A percentile compares a stretch with the other conserved stretches of the same genome.
These are phyloP conservation scores for Picochlorum sp. DNA, from an alignment of 139 green algal species.

Conservation along the genomic window DNA sequence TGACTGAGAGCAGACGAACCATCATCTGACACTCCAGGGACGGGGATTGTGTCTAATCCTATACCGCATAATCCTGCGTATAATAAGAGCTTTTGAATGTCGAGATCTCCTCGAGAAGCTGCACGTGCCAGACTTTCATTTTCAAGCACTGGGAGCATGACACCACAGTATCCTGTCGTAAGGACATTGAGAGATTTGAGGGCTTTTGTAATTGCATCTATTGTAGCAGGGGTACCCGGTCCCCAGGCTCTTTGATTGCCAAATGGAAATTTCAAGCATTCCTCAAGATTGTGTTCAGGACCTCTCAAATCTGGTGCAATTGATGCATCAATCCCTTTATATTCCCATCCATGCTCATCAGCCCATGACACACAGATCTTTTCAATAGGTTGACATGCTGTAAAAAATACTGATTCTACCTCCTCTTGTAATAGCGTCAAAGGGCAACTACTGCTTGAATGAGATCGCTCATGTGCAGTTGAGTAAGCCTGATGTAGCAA, in stretches of 20 bases:
- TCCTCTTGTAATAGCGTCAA: not conserved
- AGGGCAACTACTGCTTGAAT: not conserved
- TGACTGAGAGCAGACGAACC: too few species aligned
- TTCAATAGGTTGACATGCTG: conserved; percentile 6
- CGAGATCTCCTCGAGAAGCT: conserved; percentile 14
- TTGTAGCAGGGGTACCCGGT: conserved; percentile 33
- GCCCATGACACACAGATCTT: conserved; percentile 2
- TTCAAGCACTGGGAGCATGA: conserved; percentile 52
- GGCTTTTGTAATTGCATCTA: conserved; percentile 27
- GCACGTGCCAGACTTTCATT: conserved; percentile 28
- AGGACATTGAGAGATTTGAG: conserved; percentile 25
- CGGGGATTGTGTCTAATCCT: conserved; percentile 45
- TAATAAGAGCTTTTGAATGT: conserved; percentile 29
- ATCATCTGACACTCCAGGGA: conserved; percentile 18
- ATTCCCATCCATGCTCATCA: conserved; percentile 6
- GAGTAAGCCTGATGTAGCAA: conserved; percentile 29
- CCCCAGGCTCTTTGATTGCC: conserved; percentile 13
- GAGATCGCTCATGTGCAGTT: not conserved
- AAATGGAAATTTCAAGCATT: not conserved
- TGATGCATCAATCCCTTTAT: conserved; percentile 36
- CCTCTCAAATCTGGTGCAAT: conserved; percentile 30
- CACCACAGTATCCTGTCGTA: conserved; percentile 32
- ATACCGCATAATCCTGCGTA: conserved; percentile 42
- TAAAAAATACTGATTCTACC: conserved; percentile 1
- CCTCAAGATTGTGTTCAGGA: conserved; percentile 12